A percentile compares a stretch with the other conserved stretches of the same genome.
phyloP scores from a whole-genome alignment of 2,329 filamentous ascomycete species.

The Leptographium galeiforme region DNA sequence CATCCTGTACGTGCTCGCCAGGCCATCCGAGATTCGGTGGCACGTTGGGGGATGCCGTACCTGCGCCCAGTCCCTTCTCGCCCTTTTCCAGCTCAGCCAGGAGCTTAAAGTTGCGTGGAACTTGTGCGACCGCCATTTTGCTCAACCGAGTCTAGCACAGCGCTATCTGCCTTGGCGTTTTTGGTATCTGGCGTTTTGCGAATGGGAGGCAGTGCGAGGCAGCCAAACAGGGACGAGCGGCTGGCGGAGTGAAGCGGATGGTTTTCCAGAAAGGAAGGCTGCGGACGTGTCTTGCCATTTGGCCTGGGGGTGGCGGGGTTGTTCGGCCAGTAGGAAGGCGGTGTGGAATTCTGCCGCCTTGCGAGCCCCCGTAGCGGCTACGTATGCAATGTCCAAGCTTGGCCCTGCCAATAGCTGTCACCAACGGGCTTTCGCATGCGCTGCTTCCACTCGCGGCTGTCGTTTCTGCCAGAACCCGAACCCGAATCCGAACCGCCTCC shows the following conservation, averaged over 20 bases:
- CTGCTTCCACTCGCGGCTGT: not conserved
- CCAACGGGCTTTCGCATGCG: not conserved
- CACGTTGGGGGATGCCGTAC: slow-evolving; percentile 27
- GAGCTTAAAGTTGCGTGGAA: slow-evolving; percentile 91
- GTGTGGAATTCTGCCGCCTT: slow-evolving; percentile 8
- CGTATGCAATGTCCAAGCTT: slow-evolving; percentile 48
- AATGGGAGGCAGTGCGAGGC: not conserved
- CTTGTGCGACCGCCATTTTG: slow-evolving; percentile 33
- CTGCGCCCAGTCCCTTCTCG: slow-evolving; percentile 90
- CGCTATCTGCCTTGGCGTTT: not conserved
- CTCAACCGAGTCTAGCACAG: not conserved
- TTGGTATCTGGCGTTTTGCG: not conserved
- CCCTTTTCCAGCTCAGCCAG: slow-evolving; percentile 98
- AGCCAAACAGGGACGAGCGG: not conserved
- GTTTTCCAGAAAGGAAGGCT: not conserved
- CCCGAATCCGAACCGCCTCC: no score
- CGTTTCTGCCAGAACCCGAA: not conserved
- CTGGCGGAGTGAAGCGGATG: not conserved
- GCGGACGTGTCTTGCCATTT: not conserved
- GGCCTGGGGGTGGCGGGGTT: not conserved
- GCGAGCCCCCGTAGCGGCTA: slow-evolving; percentile 45
- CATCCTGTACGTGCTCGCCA: no score
- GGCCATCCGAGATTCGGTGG: not conserved
- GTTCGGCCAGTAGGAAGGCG: slow-evolving; percentile 5
- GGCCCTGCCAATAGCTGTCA: slow-evolving; percentile 1